A percentile compares a stretch with the other conserved stretches of the same genome.
These are phyloP conservation scores for Ascodesmis nigricans DNA, from an alignment of 495 filamentous ascomycete genomes.

Conservation along the genomic window DNA sequence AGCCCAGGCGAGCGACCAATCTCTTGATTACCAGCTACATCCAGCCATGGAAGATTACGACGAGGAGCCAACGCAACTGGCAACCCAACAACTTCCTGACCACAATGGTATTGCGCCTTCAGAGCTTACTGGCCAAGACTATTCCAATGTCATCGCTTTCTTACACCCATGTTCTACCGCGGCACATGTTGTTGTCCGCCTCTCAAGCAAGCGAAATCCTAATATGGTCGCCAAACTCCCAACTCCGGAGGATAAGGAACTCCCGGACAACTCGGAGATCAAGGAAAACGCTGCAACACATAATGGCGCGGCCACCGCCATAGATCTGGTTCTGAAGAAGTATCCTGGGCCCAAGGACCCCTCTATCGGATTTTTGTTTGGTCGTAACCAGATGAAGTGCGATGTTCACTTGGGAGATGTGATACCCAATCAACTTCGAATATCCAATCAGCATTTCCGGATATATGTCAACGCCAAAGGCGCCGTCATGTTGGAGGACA, in stretches of 20 bases:
- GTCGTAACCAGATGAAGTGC: constrained; percentile 44
- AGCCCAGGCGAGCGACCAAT: too few species aligned
- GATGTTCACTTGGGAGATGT: constrained; percentile 43
- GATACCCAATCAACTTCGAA: constrained; percentile 30
- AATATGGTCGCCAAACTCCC: constrained; percentile 34
- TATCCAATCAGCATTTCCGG: constrained; percentile 82
- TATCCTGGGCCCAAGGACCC: constrained; percentile 28
- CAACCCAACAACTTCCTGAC: constrained; percentile 64
- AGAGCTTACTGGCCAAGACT: constrained; percentile 54
- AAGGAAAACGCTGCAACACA: background rate
- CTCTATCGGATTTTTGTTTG: constrained; percentile 56
- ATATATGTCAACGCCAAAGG: constrained; percentile 64
- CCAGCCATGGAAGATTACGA: constrained; percentile 12
- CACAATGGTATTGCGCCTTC: constrained; percentile 57
- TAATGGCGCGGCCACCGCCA: background rate
- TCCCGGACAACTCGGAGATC: background rate
- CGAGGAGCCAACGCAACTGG: constrained; percentile 27
- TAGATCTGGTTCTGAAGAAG: constrained; percentile 3
- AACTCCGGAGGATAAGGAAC: background rate
- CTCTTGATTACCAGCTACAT: too few species aligned
- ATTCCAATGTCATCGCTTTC: constrained; percentile 73
- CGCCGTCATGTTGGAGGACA: constrained; percentile 74
- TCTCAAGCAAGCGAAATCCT: constrained; percentile 28
- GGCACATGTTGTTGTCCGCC: constrained; percentile 43
- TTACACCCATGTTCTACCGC: constrained; percentile 54